These are phyloP conservation scores for Eucalyptus grandis DNA, from an alignment of 345 rosid genomes.

Conservation along the genomic window DNA sequence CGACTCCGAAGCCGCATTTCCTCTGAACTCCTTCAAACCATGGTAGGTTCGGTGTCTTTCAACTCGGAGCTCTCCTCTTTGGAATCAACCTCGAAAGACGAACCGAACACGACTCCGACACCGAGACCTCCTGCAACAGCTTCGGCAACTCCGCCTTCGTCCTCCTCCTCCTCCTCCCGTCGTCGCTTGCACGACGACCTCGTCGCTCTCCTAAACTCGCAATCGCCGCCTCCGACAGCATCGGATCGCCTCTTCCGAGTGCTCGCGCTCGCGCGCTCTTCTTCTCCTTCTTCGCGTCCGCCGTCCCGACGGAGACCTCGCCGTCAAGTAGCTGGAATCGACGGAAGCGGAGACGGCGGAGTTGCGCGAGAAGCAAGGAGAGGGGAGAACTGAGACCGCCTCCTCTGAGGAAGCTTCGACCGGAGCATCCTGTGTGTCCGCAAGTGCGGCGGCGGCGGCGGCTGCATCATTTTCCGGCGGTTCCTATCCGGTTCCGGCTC, in stretches of 20 bases:
- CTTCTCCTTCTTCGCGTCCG: not conserved
- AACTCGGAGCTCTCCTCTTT: not conserved
- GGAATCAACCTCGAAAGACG: not conserved
- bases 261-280: slow-evolving; percentile 3
- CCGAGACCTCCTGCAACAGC: not conserved
- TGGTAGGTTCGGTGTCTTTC: not conserved
- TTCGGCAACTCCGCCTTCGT: slow-evolving; percentile 1
- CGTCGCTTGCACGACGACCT: slow-evolving; percentile 8
- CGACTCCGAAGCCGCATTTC: slow-evolving; percentile 9
- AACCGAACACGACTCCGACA: not conserved
- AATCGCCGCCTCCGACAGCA: slow-evolving; percentile 9
- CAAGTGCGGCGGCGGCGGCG: not conserved
- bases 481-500: not conserved
- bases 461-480: not conserved
- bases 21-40: not conserved
- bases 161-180: slow-evolving; percentile 14
- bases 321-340: slow-evolving; percentile 22
- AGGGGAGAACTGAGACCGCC: slow-evolving; percentile 28
- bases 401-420: slow-evolving; percentile 34
- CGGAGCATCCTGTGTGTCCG: slow-evolving; percentile 35
- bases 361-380: not conserved
- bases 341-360: slow-evolving; percentile 10
- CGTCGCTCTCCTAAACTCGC: slow-evolving; percentile 31
- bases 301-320: slow-evolving; percentile 12
- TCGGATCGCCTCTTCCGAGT: slow-evolving; percentile 21